Conservation (phyloP, 2,329 filamentous ascomycete species). For the Apiospora koreana region DNA sequence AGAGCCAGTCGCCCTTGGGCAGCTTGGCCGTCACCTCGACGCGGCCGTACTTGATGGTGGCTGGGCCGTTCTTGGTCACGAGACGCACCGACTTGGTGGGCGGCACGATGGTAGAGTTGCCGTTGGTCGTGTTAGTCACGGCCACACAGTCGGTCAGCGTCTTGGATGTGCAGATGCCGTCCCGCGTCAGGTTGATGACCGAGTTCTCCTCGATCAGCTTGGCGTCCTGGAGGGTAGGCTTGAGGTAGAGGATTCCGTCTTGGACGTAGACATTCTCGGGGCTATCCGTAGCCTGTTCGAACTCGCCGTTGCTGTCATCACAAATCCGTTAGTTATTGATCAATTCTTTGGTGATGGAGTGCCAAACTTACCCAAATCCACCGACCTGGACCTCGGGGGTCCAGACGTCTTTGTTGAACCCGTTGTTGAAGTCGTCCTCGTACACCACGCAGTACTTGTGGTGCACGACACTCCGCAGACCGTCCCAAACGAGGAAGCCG, state of each 20-base stretch:
- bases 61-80: slow-evolving; percentile 66
- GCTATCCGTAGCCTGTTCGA: slow-evolving; percentile 71
- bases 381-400: slow-evolving; percentile 74
- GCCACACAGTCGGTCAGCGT: slow-evolving; percentile 64
- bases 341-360: neutral
- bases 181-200: slow-evolving; percentile 65
- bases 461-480: slow-evolving; percentile 68
- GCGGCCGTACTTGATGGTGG: slow-evolving; percentile 76
- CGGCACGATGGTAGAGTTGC: slow-evolving; percentile 74
- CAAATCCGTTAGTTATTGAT: neutral
- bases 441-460: slow-evolving; percentile 73
- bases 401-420: slow-evolving; percentile 65
- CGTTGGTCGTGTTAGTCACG: slow-evolving; percentile 68
- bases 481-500: slow-evolving; percentile 75
- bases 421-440: slow-evolving; percentile 64
- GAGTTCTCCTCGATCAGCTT: slow-evolving; percentile 65
- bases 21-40: slow-evolving; percentile 79
- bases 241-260: slow-evolving; percentile 70
- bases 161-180: slow-evolving; percentile 68
- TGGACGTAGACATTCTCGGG: slow-evolving; percentile 76
- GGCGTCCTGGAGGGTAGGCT: slow-evolving; percentile 74
- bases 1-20: slow-evolving; percentile 80
- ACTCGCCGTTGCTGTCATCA: slow-evolving; percentile 69
- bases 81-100: slow-evolving; percentile 78
- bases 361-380: slow-evolving; percentile 67